Percentiles rank a stretch among this genome's conserved stretches.
These are phyloP conservation scores for Leccinum sublutescens DNA, from an alignment of 768 basidiomycete genomes.

Conservation along the genomic window DNA sequence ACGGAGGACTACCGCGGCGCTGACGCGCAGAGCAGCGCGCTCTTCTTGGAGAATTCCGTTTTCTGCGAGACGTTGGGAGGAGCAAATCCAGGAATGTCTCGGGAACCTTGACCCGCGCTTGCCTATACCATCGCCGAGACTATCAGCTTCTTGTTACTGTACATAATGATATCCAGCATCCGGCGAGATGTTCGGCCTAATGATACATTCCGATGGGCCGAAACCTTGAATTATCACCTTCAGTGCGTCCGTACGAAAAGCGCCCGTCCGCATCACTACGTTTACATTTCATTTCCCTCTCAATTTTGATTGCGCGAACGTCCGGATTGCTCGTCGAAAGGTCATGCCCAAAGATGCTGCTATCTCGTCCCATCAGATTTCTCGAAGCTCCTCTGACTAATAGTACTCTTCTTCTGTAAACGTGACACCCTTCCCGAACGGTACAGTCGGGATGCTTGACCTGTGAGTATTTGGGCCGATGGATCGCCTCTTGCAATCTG, in stretches of 20 bases:
- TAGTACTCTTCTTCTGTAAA: constrained; percentile 38
- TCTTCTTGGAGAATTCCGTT: background rate
- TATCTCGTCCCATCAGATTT: constrained; percentile 36
- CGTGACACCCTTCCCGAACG: constrained; percentile 40
- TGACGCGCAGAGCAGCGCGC: background rate
- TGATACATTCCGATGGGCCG: background rate
- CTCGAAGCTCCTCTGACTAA: constrained; percentile 37
- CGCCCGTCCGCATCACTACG: background rate
- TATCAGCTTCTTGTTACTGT: constrained; percentile 8
- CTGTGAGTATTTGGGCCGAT: no score
- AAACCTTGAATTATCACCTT: background rate
- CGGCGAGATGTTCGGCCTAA: background rate
- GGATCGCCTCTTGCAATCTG: constrained; percentile 35
- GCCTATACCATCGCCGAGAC: background rate
- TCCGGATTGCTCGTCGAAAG: background rate
- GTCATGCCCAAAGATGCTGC: constrained; percentile 35
- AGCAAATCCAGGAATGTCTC: background rate
- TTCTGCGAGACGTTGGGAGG: background rate
- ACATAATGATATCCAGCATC: constrained; percentile 6
- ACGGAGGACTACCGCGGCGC: background rate
- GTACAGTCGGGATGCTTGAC: constrained; percentile 35
- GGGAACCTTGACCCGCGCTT: background rate
- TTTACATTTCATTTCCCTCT: background rate
- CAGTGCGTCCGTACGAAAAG: background rate
- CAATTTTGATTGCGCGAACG: background rate